Conservation (phyloP, 78 protist genomes). For the Isochrysis galbana region DNA sequence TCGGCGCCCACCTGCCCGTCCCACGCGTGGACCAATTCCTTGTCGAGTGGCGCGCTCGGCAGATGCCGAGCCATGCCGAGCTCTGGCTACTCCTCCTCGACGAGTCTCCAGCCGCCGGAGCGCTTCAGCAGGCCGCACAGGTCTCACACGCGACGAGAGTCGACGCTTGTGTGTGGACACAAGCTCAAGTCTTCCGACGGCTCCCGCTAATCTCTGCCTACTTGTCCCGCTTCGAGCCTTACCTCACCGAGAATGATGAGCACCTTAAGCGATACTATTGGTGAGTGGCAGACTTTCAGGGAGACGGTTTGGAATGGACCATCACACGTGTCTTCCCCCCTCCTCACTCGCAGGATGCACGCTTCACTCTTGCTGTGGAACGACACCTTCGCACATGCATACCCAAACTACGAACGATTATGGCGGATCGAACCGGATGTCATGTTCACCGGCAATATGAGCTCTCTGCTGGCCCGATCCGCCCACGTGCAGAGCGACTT, state of each 20-base stretch:
- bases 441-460: not conserved
- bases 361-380: not conserved
- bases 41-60: not conserved
- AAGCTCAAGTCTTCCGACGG: not conserved
- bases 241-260: not conserved
- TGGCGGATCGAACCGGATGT: not conserved
- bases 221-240: not conserved
- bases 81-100: not conserved
- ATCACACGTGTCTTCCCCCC: not conserved
- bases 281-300: too few relatives aligned
- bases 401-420: not conserved
- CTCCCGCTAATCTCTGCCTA: not conserved
- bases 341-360: not conserved
- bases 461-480: not conserved
- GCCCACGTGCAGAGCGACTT: not conserved
- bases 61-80: not conserved
- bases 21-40: not conserved
- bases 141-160: not conserved
- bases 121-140: not conserved
- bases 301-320: not conserved
- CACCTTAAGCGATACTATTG: not conserved
- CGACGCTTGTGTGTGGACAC: not conserved
- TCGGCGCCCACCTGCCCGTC: not conserved
- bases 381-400: not conserved
- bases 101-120: not conserved